These are phyloP conservation scores for Amanita thiersii DNA, from an alignment of 768 basidiomycete species.

Conservation along the genomic window DNA sequence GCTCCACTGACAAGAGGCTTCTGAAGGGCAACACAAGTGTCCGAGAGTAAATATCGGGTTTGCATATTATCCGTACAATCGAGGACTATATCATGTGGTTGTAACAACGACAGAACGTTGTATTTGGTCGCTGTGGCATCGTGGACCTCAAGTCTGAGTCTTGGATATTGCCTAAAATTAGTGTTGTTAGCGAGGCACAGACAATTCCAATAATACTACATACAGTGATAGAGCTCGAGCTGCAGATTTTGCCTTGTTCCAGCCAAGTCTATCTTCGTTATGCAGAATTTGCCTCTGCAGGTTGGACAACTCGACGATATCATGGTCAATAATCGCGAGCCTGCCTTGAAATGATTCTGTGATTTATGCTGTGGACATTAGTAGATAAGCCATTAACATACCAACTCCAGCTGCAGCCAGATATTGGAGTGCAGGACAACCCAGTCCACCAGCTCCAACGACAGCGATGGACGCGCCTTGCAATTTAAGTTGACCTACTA, in stretches of 20 bases:
- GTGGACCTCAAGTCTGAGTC: conserved; percentile 49
- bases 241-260: conserved; percentile 79
- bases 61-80: conserved; percentile 95
- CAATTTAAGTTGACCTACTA: conserved; percentile 76
- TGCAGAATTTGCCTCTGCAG: conserved; percentile 93
- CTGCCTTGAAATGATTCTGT: conserved; percentile 42
- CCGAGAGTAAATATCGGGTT: conserved; percentile 89
- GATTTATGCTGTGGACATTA: background rate
- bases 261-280: conserved; percentile 62
- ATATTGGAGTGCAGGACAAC: conserved; percentile 93
- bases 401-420: conserved; percentile 90
- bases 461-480: conserved; percentile 71
- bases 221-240: conserved; percentile 61
- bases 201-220: background rate
- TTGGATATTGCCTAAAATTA: conserved; percentile 61
- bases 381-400: conserved; percentile 23
- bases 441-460: conserved; percentile 92
- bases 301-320: conserved; percentile 82
- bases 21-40: conserved; percentile 65
- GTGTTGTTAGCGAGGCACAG: background rate
- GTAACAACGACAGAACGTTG: conserved; percentile 59
- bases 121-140: conserved; percentile 42
- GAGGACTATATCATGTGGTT: conserved; percentile 66
- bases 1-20: conserved; percentile 90
- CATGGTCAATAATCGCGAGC: conserved; percentile 85